Evolutionary conservation across 345 rosid species (phyloP).

Genomic region (Boechera divaricarpa): DNA sequence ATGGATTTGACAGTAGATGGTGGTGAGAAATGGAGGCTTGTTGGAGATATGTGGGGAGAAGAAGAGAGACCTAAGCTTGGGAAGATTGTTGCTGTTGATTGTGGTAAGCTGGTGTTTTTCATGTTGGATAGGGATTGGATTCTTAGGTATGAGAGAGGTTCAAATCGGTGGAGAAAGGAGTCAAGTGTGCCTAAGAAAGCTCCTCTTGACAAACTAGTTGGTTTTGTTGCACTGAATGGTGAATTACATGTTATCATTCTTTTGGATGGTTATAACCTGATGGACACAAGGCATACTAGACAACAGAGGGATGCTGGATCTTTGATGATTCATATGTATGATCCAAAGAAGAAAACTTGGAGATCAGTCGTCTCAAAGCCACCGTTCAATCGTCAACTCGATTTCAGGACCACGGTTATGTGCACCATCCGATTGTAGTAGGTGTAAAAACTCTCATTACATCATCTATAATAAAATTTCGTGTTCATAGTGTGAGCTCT

Average conservation of each 20-base stretch:
- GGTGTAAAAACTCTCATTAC: not conserved
- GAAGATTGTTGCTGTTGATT: slow-evolving; percentile 66
- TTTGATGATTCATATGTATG: slow-evolving; percentile 68
- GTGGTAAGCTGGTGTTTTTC: slow-evolving; percentile 56
- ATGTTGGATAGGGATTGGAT: slow-evolving; percentile 75
- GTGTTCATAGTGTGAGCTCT: slow-evolving; percentile 21
- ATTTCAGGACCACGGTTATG: slow-evolving; percentile 68
- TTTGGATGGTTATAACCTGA: slow-evolving; percentile 53
- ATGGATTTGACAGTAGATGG: slow-evolving; percentile 58
- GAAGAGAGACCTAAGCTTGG: slow-evolving; percentile 71
- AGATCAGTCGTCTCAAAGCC: slow-evolving; percentile 58
- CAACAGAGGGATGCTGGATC: slow-evolving; percentile 59
- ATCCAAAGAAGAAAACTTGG: slow-evolving; percentile 80
- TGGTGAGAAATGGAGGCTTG: slow-evolving; percentile 65
- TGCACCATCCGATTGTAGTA: slow-evolving; percentile 68
- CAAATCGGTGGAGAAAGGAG: slow-evolving; percentile 71
- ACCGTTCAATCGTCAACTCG: slow-evolving; percentile 59
- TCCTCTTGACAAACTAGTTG: slow-evolving; percentile 50
- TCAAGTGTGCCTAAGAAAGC: slow-evolving; percentile 64
- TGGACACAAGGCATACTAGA: slow-evolving; percentile 52
- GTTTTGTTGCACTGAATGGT: slow-evolving; percentile 68
- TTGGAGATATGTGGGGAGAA: slow-evolving; percentile 84
- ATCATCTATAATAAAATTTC: not conserved
- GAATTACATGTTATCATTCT: slow-evolving; percentile 72
- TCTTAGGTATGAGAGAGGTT: slow-evolving; percentile 71